A percentile compares a stretch with the other conserved stretches of the same genome.
These are phyloP conservation scores for Diophrys sp. DNA, from an alignment of 73 alveolate genomes.

Conservation along the genomic window DNA sequence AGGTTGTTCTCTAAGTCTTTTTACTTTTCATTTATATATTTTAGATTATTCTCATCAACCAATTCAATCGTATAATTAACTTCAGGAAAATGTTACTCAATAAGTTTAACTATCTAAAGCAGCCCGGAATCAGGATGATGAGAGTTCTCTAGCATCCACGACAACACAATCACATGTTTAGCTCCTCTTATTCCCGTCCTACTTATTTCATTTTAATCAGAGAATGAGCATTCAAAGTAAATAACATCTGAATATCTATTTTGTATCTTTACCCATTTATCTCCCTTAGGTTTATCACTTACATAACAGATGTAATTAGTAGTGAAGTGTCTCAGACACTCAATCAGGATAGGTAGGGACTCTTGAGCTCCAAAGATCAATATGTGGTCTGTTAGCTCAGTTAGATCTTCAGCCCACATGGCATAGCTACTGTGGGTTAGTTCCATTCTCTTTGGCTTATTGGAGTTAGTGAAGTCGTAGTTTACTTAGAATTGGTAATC, in stretches of 20 bases:
- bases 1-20: constrained; percentile 11
- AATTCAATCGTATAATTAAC: constrained; percentile 63
- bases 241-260: constrained; percentile 31
- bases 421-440: constrained; percentile 11
- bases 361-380: constrained; percentile 58
- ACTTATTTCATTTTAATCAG: constrained; percentile 50
- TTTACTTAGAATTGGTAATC: constrained; percentile 21
- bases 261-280: constrained; percentile 49
- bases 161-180: constrained; percentile 56
- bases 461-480: constrained; percentile 31
- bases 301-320: constrained; percentile 56
- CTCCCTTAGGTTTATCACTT: constrained; percentile 50
- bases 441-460: constrained; percentile 14
- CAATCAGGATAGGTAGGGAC: constrained; percentile 47
- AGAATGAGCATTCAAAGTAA: constrained; percentile 53
- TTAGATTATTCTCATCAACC: constrained; percentile 62
- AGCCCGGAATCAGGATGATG: constrained; percentile 64
- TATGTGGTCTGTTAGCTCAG: constrained; percentile 51
- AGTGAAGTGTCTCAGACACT: constrained; percentile 56
- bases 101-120: constrained; percentile 46
- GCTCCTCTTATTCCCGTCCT: constrained; percentile 59
- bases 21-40: constrained; percentile 22
- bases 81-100: constrained; percentile 58
- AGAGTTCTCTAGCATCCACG: constrained; percentile 58
- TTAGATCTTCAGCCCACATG: constrained; percentile 56